Evolutionary conservation across 129 eudicot genomes (phyloP).

Genomic region (Pittosporum tobira): DNA sequence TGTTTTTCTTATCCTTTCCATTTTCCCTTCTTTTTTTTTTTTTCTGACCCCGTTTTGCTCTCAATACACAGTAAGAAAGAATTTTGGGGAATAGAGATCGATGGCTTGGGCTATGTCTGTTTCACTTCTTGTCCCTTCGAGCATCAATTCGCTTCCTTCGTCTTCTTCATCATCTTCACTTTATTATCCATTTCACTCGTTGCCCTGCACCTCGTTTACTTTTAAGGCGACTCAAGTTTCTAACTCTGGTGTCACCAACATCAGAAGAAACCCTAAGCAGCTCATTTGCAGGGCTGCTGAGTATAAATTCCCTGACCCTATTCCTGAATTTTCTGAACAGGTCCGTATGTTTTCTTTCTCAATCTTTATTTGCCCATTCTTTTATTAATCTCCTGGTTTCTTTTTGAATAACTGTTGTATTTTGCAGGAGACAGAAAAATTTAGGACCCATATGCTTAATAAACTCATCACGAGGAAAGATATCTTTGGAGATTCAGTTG

Average conservation of each 20-base stretch:
- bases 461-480: slow-evolving; percentile 68
- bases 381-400: not conserved
- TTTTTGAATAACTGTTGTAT: not conserved
- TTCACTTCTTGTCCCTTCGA: not conserved
- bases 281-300: slow-evolving; percentile 72
- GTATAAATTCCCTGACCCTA: slow-evolving; percentile 93
- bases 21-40: no score
- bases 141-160: not conserved
- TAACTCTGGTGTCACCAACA: not conserved
- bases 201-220: not conserved
- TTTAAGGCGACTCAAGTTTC: not conserved
- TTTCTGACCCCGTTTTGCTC: no score
- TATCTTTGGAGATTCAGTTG: slow-evolving; percentile 54
- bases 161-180: slow-evolving; percentile 8
- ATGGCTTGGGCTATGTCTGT: slow-evolving; percentile 17
- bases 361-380: not conserved
- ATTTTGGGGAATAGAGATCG: slow-evolving; percentile 4
- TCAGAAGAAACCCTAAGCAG: slow-evolving; percentile 29
- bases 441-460: slow-evolving; percentile 36
- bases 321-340: slow-evolving; percentile 86
- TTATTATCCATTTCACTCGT: not conserved
- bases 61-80: not conserved
- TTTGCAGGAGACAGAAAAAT: slow-evolving; percentile 68
- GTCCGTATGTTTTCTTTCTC: slow-evolving; percentile 26
- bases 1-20: no score